These are phyloP conservation scores for Mucor indicus DNA, from an alignment of 371 early-diverging fungal species.

Conservation along the genomic window DNA sequence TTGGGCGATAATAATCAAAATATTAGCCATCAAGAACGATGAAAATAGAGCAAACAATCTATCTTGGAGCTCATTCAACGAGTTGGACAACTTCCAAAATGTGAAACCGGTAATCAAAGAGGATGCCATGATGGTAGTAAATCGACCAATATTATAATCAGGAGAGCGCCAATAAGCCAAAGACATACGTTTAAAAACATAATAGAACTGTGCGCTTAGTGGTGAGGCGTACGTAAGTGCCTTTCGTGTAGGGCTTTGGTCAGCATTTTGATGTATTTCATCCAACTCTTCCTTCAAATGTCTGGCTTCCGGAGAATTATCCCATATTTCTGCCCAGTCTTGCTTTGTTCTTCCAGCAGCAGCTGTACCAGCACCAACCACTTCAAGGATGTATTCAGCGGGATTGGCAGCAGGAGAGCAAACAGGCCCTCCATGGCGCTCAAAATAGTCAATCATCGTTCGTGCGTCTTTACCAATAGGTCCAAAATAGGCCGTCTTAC, in stretches of 20 bases:
- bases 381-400: slow-evolving; percentile 35
- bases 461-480: slow-evolving; percentile 49
- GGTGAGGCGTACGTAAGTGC: slow-evolving; percentile 25
- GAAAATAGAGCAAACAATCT: slow-evolving; percentile 65
- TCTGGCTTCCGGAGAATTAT: slow-evolving; percentile 21
- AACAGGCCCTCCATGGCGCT: slow-evolving; percentile 45
- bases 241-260: slow-evolving; percentile 8
- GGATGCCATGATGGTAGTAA: slow-evolving; percentile 33
- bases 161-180: slow-evolving; percentile 54
- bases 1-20: slow-evolving; percentile 27
- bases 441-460: slow-evolving; percentile 56
- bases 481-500: slow-evolving; percentile 54
- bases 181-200: slow-evolving; percentile 52
- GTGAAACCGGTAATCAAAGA: slow-evolving; percentile 52
- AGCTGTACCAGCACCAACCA: slow-evolving; percentile 44
- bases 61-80: slow-evolving; percentile 54
- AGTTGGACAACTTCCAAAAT: slow-evolving; percentile 51
- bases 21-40: slow-evolving; percentile 50
- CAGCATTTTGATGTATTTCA: slow-evolving; percentile 6
- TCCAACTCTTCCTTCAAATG: slow-evolving; percentile 14
- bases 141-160: slow-evolving; percentile 56
- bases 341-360: slow-evolving; percentile 20
- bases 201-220: slow-evolving; percentile 25
- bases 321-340: slow-evolving; percentile 60
- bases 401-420: slow-evolving; percentile 50